Base-by-base conservation (phyloP, 345 rosid genomes). In the Eucalyptus curtisii region DNA sequence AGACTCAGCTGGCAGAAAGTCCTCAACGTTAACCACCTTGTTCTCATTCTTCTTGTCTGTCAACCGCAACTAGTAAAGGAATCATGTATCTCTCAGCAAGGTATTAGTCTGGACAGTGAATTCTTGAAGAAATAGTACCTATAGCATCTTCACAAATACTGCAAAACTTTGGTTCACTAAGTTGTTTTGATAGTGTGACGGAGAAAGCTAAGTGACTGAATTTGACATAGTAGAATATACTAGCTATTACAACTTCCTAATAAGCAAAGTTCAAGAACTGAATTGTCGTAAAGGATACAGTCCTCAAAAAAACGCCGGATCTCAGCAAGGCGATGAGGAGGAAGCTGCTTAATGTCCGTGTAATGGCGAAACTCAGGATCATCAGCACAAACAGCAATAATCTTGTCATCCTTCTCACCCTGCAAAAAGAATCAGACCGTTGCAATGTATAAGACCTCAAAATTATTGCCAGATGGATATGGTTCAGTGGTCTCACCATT, bases 331-430 rank as follows among this genome's bases (percentile, higher is more conserved):
- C 99, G 99, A 89, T 98, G 99, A 19, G 99, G 99, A 89, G 99
- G 95, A 93, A 98, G 97, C 93, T 98, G 95, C 90, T 97, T 95
- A 95, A 98, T 94, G 93, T 97, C 99, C 79, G 90, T 93, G 94
- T 95, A 97, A 86, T 98, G 99, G 92, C 97, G 97, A 90, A 98
- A 96, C 92, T 98, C 99, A 3, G 99, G 99, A 89, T 98, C 99
- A 93, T 98, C 99, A 88, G 98, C 99, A 91, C 99, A 98, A 5
- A 98, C 99, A 68, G 99, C 99, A 68, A 98, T 97, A 49, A 98
- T 97, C 92, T 98, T 98, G 95, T 98, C 99, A 91, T 98, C 99
- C 91, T 97, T 97, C 88, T 97, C 99, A 87, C 99, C 99, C 99
- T 96, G 93, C 89, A 91, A 89, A 76, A 64, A 31, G 45, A 71